A percentile compares a stretch with the other conserved stretches of the same genome.
Conservation (phyloP, 305 asterid species). For the Fraxinus platypoda region DNA sequence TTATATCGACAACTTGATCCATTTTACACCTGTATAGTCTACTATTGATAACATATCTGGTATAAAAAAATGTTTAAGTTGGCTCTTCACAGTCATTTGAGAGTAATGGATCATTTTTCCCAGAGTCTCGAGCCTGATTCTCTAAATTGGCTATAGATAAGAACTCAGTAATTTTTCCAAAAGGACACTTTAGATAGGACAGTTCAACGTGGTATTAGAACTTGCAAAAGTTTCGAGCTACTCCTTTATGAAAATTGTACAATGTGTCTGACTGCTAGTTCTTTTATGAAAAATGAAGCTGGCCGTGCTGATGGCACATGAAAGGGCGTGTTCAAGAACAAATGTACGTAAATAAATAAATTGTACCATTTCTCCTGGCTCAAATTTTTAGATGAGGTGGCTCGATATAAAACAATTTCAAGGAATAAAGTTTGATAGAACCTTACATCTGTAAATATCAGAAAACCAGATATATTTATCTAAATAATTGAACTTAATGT, state of each 20-base stretch:
- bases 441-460: not conserved
- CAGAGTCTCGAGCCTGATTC: not conserved
- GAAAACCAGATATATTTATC: not conserved
- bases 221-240: no score
- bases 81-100: not conserved
- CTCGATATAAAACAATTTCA: not conserved
- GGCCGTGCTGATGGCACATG: no score
- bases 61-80: not conserved
- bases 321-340: no score
- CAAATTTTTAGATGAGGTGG: not conserved
- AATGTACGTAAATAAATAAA: no score
- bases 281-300: no score
- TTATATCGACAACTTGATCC: not conserved
- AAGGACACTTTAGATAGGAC: no score
- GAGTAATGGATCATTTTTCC: not conserved
- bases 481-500: not conserved
- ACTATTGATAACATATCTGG: not conserved
- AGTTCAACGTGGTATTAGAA: no score
- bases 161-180: not conserved
- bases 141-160: not conserved
- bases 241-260: no score
- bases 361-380: not conserved
- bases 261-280: no score
- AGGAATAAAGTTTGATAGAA: not conserved
- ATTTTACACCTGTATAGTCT: not conserved